These are phyloP conservation scores for Plasmodium cynomolgi DNA, from an alignment of 169 alveolate species.

Conservation along the genomic window DNA sequence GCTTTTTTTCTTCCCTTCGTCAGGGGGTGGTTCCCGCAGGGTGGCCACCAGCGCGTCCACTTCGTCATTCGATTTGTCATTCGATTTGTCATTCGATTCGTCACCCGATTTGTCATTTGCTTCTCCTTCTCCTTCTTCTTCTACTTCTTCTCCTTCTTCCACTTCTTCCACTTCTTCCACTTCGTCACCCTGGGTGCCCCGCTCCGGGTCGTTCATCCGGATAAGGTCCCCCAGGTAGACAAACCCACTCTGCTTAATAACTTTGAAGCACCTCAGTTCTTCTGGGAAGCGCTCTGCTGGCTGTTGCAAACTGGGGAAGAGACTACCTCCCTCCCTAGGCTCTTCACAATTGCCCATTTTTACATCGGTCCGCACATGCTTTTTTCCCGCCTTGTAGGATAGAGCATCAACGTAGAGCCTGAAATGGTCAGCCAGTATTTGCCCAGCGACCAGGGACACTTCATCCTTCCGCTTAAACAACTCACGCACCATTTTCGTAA, in stretches of 20 bases:
- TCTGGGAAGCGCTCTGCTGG: conserved; percentile 19
- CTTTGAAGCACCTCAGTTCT: conserved; percentile 5
- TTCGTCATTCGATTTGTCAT: not conserved
- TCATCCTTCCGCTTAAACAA: conserved; percentile 43
- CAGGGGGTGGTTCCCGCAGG: not conserved
- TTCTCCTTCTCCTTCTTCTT: not conserved
- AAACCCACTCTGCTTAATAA: conserved; percentile 16
- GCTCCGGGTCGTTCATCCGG: not conserved
- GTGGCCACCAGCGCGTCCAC: not conserved
- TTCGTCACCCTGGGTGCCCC: not conserved
- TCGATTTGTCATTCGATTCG: not conserved
- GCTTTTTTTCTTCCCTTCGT: not conserved
- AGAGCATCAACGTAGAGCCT: conserved; percentile 18
- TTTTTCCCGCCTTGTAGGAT: not conserved
- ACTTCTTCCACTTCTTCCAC: not conserved
- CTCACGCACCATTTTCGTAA: conserved; percentile 5
- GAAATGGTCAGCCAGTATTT: conserved; percentile 49
- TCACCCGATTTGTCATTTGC: not conserved
- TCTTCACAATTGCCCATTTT: not conserved
- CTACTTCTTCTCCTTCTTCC: not conserved
- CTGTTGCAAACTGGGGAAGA: conserved; percentile 22
- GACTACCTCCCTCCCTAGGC: not conserved
- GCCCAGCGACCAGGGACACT: conserved; percentile 33
- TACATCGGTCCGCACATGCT: not conserved
- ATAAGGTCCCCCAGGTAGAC: conserved; percentile 10